These are phyloP conservation scores for Leccinum subrobustum DNA, from an alignment of 1,284 basidiomycete genomes.

Conservation along the genomic window DNA sequence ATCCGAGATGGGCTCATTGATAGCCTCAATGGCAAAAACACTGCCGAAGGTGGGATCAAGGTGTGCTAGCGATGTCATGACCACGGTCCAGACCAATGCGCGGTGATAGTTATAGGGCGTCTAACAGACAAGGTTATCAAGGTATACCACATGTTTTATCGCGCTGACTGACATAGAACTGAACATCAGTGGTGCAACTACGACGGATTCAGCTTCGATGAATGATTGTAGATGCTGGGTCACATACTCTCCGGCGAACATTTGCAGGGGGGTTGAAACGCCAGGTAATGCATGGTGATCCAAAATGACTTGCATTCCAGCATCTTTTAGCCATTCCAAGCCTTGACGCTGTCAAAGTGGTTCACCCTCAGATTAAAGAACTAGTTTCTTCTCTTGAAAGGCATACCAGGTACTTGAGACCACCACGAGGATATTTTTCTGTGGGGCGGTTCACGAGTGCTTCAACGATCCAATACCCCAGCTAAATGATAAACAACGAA, in stretches of 20 bases:
- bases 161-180: slow-evolving; percentile 60
- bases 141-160: background rate
- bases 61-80: slow-evolving; percentile 72
- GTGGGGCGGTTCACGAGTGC: slow-evolving; percentile 57
- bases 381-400: background rate
- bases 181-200: slow-evolving; percentile 63
- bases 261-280: slow-evolving; percentile 55
- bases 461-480: slow-evolving; percentile 82
- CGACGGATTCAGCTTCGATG: slow-evolving; percentile 6
- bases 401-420: slow-evolving; percentile 59
- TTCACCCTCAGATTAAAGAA: background rate
- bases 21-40: slow-evolving; percentile 71
- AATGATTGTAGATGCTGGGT: slow-evolving; percentile 3
- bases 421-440: slow-evolving; percentile 70
- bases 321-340: slow-evolving; percentile 53
- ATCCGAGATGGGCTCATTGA: slow-evolving; percentile 76
- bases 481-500: slow-evolving; percentile 36
- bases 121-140: slow-evolving; percentile 34
- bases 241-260: slow-evolving; percentile 64
- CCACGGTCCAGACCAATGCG: slow-evolving; percentile 73
- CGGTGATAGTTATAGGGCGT: slow-evolving; percentile 70
- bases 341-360: slow-evolving; percentile 50
- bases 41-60: slow-evolving; percentile 62
- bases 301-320: slow-evolving; percentile 65
- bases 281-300: slow-evolving; percentile 80